phyloP scores from a whole-genome alignment of 371 early-diverging fungal species.

The Mortierella sp. region DNA sequence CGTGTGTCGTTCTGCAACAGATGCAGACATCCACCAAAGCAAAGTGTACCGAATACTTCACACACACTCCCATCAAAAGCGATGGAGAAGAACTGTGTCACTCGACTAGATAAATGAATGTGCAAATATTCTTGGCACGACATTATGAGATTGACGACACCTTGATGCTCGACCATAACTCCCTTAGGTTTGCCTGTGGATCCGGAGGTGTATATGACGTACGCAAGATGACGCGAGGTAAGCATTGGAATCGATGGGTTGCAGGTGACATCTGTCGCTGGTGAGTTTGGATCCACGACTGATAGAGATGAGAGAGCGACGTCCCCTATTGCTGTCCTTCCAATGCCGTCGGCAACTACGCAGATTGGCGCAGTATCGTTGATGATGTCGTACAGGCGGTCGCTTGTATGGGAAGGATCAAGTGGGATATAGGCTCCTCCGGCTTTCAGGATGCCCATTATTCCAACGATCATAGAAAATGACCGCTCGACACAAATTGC shows the following conservation, averaged over 20 bases:
- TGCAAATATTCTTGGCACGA: neutral
- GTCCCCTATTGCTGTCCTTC: no score
- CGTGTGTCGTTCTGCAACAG: no score
- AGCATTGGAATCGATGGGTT: neutral
- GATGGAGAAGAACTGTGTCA: neutral
- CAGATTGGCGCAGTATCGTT: neutral
- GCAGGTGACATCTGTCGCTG: no score
- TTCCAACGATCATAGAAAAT: neutral
- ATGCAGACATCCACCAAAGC: conserved; percentile 4
- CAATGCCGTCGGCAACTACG: neutral
- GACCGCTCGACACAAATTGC: neutral
- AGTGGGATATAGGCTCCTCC: conserved; percentile 2
- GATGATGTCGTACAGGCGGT: neutral
- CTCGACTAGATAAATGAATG: neutral
- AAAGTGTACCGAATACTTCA: neutral
- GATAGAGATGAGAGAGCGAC: no score
- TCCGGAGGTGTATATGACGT: neutral
- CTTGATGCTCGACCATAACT: conserved; percentile 1
- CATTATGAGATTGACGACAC: neutral
- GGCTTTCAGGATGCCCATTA: conserved; percentile 1
- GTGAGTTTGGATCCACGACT: no score
- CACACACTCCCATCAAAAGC: neutral
- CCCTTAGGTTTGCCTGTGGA: neutral
- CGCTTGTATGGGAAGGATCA: neutral
- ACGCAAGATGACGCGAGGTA: neutral